Conservation (phyloP, 169 alveolate genomes). For the Eimeria sp. region DNA sequence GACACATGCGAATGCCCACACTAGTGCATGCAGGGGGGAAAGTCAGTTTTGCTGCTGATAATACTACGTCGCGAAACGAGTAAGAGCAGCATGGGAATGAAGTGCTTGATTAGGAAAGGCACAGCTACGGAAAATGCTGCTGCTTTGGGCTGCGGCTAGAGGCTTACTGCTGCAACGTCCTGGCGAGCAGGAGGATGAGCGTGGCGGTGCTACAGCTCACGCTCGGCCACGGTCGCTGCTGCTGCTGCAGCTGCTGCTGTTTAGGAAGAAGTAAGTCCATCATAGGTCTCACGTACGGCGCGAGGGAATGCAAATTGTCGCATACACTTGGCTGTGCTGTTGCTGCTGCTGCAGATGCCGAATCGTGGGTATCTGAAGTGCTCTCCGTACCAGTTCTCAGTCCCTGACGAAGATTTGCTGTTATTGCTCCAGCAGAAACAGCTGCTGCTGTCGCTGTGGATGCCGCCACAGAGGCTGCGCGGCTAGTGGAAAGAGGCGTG, state of each 20-base stretch:
- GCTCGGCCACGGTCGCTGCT: slow-evolving; percentile 30
- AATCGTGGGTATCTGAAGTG: slow-evolving; percentile 8
- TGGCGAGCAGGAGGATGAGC: slow-evolving; percentile 64
- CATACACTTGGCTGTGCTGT: slow-evolving; percentile 41
- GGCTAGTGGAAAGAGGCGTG: background rate
- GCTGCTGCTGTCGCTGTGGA: slow-evolving; percentile 68
- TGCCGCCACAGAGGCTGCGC: slow-evolving; percentile 1
- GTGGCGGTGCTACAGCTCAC: slow-evolving; percentile 70
- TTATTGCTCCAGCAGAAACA: slow-evolving; percentile 12
- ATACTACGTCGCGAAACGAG: background rate
- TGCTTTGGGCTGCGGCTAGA: slow-evolving; percentile 1
- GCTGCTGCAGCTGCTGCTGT: slow-evolving; percentile 21
- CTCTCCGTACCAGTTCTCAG: background rate
- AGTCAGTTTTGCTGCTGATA: background rate
- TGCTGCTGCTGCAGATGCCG: slow-evolving; percentile 35
- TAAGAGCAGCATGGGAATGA: background rate
- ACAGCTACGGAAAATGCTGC: background rate
- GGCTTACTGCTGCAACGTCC: slow-evolving; percentile 66
- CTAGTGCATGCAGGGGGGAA: background rate
- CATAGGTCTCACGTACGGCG: slow-evolving; percentile 40
- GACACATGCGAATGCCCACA: background rate
- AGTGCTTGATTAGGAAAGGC: background rate
- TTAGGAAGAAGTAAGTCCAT: slow-evolving; percentile 56
- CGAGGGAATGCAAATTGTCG: slow-evolving; percentile 61
- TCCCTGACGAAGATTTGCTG: slow-evolving; percentile 22